phyloP scores from a whole-genome alignment of 2,329 filamentous ascomycete genomes.

The Fusarium citri region DNA sequence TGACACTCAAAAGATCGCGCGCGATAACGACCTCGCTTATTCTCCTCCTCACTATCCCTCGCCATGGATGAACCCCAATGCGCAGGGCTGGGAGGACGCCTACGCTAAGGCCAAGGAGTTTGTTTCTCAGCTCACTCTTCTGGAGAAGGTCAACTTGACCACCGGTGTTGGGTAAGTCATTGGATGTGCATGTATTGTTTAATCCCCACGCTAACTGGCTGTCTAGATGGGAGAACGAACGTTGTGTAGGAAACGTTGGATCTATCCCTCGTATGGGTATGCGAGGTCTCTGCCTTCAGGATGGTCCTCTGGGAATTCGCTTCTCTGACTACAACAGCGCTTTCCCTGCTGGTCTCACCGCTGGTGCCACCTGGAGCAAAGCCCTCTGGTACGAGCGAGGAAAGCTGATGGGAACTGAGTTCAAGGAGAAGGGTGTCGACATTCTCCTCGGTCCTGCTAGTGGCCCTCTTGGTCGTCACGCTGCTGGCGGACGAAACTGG shows the following conservation, averaged over 20 bases:
- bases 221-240: slow-evolving; percentile 64
- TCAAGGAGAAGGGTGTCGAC: slow-evolving; percentile 80
- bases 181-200: background rate
- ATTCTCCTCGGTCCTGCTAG: slow-evolving; percentile 69
- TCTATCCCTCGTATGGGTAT: slow-evolving; percentile 77
- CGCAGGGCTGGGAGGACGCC: slow-evolving; percentile 78
- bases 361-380: slow-evolving; percentile 86
- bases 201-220: background rate
- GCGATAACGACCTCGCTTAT: slow-evolving; percentile 47
- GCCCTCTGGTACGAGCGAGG: slow-evolving; percentile 69
- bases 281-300: slow-evolving; percentile 84
- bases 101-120: slow-evolving; percentile 81
- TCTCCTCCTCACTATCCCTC: slow-evolving; percentile 81
- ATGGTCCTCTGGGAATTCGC: slow-evolving; percentile 84
- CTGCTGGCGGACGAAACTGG: slow-evolving; percentile 69
- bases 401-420: slow-evolving; percentile 67
- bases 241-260: slow-evolving; percentile 82
- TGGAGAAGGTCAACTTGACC: slow-evolving; percentile 95
- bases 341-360: slow-evolving; percentile 81
- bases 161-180: slow-evolving; percentile 82
- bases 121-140: slow-evolving; percentile 83
- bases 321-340: slow-evolving; percentile 83
- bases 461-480: slow-evolving; percentile 60
- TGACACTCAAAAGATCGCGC: slow-evolving; percentile 42
- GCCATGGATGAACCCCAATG: slow-evolving; percentile 83